These are phyloP conservation scores for Auriscalpium vulgare DNA, from an alignment of 768 basidiomycete species.

Conservation along the genomic window DNA sequence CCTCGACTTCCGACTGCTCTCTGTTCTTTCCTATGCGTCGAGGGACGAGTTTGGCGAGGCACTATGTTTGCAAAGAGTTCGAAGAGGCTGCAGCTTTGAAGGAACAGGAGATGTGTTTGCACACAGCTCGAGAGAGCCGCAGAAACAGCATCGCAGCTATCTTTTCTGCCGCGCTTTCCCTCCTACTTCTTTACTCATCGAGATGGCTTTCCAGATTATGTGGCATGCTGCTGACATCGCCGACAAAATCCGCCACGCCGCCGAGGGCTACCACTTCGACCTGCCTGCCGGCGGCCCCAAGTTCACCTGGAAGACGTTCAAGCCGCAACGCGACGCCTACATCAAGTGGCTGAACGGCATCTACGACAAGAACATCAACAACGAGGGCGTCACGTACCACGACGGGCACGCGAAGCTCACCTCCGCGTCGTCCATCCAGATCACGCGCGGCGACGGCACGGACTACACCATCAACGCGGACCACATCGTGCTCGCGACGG, in stretches of 20 bases:
- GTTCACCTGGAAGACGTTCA: constrained; percentile 89
- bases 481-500: constrained; percentile 77
- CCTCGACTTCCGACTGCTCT: background rate
- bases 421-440: constrained; percentile 62
- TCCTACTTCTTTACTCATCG: too few relatives aligned
- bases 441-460: constrained; percentile 58
- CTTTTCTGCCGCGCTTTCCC: too few relatives aligned
- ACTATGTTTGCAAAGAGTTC: too few relatives aligned
- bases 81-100: too few relatives aligned
- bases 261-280: constrained; percentile 60
- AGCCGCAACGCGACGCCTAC: constrained; percentile 92
- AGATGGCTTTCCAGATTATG: constrained; percentile 62
- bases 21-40: background rate
- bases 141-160: too few relatives aligned
- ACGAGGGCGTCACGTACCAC: constrained; percentile 84
- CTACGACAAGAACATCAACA: constrained; percentile 83
- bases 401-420: constrained; percentile 68
- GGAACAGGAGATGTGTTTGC: too few relatives aligned
- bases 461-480: constrained; percentile 71
- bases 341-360: constrained; percentile 84
- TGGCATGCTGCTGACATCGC: constrained; percentile 92
- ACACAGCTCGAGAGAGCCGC: too few relatives aligned
- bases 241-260: constrained; percentile 75
- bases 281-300: constrained; percentile 35
- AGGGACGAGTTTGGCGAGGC: background rate